phyloP scores from a whole-genome alignment of 805 yeast species.

The Yarrowia hollandica region DNA sequence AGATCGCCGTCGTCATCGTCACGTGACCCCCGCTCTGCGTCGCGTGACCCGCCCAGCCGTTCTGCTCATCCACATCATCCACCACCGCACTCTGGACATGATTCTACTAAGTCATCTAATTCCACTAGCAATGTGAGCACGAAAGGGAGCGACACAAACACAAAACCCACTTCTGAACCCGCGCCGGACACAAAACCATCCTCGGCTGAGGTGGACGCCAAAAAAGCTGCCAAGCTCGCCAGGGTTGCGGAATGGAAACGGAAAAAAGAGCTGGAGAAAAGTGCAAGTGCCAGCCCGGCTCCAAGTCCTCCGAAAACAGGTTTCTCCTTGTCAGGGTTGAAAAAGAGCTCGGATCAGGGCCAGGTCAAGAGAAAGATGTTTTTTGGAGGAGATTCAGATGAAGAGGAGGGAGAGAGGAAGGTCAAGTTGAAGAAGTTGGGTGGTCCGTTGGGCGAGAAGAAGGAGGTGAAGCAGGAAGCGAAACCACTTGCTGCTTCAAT shows the following conservation, averaged over 20 bases:
- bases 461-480: constrained; percentile 8
- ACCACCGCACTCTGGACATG: not conserved
- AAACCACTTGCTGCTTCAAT: too few species aligned
- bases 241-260: constrained; percentile 61
- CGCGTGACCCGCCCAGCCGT: not conserved
- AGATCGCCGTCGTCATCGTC: too few species aligned
- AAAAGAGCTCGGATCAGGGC: not conserved
- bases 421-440: constrained; percentile 8
- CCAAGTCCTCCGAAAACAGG: constrained; percentile 5
- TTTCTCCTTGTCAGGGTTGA: constrained; percentile 1
- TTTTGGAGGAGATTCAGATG: not conserved
- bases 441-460: not conserved
- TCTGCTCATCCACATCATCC: too few species aligned
- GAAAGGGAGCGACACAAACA: too few species aligned
- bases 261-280: constrained; percentile 47
- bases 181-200: too few species aligned
- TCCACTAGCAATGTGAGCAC: too few species aligned
- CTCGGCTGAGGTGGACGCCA: constrained; percentile 40
- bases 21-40: not conserved
- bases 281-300: constrained; percentile 32
- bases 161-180: too few species aligned
- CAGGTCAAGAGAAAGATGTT: constrained; percentile 4
- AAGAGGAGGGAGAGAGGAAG: constrained; percentile 3
- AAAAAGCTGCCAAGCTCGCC: constrained; percentile 49
- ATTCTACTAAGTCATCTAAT: constrained; percentile 18